Conservation (phyloP, 1,284 basidiomycete species). For the Cryptococcus sp. region DNA sequence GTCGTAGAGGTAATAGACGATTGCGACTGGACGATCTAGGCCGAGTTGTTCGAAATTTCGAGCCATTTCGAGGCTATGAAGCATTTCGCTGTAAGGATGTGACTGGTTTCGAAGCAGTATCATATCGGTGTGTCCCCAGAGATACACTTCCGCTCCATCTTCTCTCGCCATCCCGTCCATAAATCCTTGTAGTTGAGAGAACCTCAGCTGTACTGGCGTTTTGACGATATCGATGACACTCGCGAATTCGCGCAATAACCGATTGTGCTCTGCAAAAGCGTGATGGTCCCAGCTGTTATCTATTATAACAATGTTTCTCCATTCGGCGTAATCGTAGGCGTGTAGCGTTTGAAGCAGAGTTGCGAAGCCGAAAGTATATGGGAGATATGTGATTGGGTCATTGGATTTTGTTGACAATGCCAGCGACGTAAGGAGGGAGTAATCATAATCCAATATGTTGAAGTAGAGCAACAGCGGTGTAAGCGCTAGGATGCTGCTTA, state of each 20-base stretch:
- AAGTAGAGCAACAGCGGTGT: too few species aligned
- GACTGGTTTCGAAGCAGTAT: conserved; percentile 2
- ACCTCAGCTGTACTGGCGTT: conserved; percentile 14
- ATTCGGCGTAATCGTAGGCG: conserved; percentile 9
- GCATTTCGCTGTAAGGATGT: too few species aligned
- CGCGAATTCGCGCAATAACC: background rate
- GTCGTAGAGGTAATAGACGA: conserved; percentile 18
- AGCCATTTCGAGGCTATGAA: too few species aligned
- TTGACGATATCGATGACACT: conserved; percentile 7
- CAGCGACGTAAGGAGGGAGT: too few species aligned
- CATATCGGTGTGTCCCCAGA: conserved; percentile 18
- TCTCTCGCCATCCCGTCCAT: conserved; percentile 6
- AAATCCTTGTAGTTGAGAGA: conserved; percentile 14
- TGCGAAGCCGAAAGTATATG: conserved; percentile 16
- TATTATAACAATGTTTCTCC: conserved; percentile 15
- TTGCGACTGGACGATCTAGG: conserved; percentile 1
- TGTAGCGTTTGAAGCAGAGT: conserved; percentile 14
- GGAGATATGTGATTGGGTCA: conserved; percentile 11
- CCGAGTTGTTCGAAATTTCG: background rate
- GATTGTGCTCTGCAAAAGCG: conserved; percentile 1
- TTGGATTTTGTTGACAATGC: too few species aligned
- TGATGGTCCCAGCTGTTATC: conserved; percentile 19
- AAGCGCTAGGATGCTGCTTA: too few species aligned
- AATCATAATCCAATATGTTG: too few species aligned
- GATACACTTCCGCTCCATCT: conserved; percentile 5